Base-by-base conservation (phyloP, 2,329 filamentous ascomycete species). In the Beauveria varroae region DNA sequence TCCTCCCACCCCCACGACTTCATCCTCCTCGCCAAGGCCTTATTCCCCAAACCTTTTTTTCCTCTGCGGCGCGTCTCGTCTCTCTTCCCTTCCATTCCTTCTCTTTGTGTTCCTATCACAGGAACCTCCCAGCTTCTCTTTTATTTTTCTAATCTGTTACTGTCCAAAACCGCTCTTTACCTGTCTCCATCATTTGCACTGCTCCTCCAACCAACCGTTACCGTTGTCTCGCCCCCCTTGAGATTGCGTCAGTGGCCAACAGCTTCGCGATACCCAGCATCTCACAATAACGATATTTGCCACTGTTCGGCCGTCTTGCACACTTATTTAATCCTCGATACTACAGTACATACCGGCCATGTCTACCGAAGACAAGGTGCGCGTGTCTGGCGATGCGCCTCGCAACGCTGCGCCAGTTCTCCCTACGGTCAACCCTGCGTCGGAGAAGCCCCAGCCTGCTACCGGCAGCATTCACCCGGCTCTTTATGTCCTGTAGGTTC, bases 401-500 rank as follows among this genome's bases (percentile, higher is more conserved):
- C 56, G 61, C 57, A 82, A 86, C 78, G 65, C 78, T 78, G 67
- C 77, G 77, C 70, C 85, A 81, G 81, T 91, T 62, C 81, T 97
- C 14, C 93, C 93, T 34, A 92, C 88, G 12, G 84, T 90, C 74
- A 96, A 93, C 74, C 89, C 88, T 26, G 83, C 86, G 26, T 78
- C 81, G 60, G 86, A 93, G 74, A 93, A 93, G 81, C 70, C 82
- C 62, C 82, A 88, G 71, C 78, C 85, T 59, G 74, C 86, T 62
- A 86, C 88, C 75, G 70, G 84, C 44, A 72, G 82, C 47, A 79
- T 96, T 67, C 91, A 93, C 72, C 88, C 93, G 63, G 86, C 89
- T n/a, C 78, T 96, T 75, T 97, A 97, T 76, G 91, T 97, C 40
- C 76, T 82, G 86, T 86, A 75, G 73, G 82, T 79, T 52, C 44